A percentile compares a stretch with the other conserved stretches of the same genome.
These are phyloP conservation scores for Hypoxylon sp. DNA, from an alignment of 2,329 filamentous ascomycete species.

Conservation along the genomic window DNA sequence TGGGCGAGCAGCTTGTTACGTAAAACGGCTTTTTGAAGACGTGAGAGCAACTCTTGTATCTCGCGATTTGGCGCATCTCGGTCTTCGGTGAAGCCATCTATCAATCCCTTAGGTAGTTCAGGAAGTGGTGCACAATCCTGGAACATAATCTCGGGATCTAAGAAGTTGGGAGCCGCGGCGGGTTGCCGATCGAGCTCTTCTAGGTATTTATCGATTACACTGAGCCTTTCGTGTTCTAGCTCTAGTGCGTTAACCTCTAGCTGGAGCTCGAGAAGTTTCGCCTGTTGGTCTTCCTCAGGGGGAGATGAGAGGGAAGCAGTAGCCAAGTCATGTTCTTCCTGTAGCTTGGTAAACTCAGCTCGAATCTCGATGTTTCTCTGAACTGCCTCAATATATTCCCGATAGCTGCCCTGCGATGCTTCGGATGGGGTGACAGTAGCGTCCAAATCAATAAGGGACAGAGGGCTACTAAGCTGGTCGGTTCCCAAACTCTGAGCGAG, in stretches of 20 bases:
- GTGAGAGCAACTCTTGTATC: conserved; percentile 64
- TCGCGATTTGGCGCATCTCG: conserved; percentile 58
- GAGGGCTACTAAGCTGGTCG: conserved; percentile 60
- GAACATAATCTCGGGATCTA: conserved; percentile 66
- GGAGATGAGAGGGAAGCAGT: conserved; percentile 40
- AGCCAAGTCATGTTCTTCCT: conserved; percentile 50
- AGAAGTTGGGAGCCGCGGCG: conserved; percentile 64
- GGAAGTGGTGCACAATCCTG: conserved; percentile 62
- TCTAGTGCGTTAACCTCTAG: conserved; percentile 66
- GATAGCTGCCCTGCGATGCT: conserved; percentile 64
- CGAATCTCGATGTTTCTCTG: conserved; percentile 67
- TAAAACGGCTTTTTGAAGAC: conserved; percentile 71
- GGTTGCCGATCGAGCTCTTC: conserved; percentile 67
- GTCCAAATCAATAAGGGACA: conserved; percentile 64
- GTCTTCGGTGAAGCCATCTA: conserved; percentile 65
- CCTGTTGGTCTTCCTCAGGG: conserved; percentile 47
- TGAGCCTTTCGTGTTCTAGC: conserved; percentile 66
- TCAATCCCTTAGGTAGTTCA: conserved; percentile 66
- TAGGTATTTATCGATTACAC: conserved; percentile 66
- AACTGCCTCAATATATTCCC: conserved; percentile 69
- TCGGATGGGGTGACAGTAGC: conserved; percentile 55
- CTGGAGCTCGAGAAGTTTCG: conserved; percentile 63
- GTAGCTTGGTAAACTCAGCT: conserved; percentile 61
- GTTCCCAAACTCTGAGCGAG: conserved; percentile 64
- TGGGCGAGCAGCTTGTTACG: conserved; percentile 70